Evolutionary conservation across 371 early-diverging fungal species (phyloP), one percentile per base, ranked within the genome.

Genomic region (Mucor irregularis): DNA sequence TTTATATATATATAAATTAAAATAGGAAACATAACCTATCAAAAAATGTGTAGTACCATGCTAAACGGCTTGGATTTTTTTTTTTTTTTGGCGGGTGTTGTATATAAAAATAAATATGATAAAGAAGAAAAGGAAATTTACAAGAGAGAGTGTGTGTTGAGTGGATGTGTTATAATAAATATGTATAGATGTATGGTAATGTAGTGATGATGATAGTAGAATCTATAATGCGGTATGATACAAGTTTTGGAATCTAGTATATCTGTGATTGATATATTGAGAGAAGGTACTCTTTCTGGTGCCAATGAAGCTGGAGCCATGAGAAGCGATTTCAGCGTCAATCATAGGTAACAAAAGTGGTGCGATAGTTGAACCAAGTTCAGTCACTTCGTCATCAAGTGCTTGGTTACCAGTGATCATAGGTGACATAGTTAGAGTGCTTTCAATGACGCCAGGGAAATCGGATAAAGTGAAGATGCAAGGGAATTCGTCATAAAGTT

Each of bases 381-480:
- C 42, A 14, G 13, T 39, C 42, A 45, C 37, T 50, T 59, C 56
- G 7, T 50, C 47, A 25, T 64, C 65, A 2, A 64, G 10, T 3
- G 14, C 9, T 5, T 44, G 17, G 25, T 64, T 51, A 25, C 65
- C 65, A 29, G 52, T 64, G 6, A 44, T 10, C 60, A 64, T 58
- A 26, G 65, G 65, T 14, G 50, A 13, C 42, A 55, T 53, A 3
- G 49, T 49, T 10, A 72, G 33, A 1, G 67, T 64, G 5, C 57
- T 51, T 16, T 60, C 57, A 22, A 73, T 56, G 13, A 68, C 46
- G 5, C 74, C 70, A 4, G 68, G 68, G 29, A 83, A 81, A 50
- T 83, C 84, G 17, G 75, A 64, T 3, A 83, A 56, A 13, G 80
- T 77, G 53, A 83, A 77, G 4, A 78, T 59, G 49, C 84, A 83